These are phyloP conservation scores for Sisymbrium altissimum DNA, from an alignment of 345 rosid species.

Conservation along the genomic window DNA sequence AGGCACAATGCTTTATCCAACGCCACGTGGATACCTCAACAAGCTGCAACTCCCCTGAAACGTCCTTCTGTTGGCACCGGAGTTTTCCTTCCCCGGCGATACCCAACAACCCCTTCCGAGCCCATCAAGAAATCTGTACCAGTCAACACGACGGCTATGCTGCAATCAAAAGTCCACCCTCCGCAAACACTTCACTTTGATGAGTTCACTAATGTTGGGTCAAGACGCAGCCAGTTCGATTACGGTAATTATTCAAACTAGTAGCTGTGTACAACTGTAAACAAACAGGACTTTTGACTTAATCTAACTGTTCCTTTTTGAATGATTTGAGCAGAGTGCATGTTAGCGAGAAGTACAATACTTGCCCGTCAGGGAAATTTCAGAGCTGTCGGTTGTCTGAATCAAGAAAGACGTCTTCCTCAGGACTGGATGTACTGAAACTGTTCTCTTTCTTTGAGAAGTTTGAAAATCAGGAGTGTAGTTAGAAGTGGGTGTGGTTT, in stretches of 20 bases:
- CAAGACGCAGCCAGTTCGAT: constrained; percentile 20
- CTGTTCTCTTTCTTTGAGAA: neutral
- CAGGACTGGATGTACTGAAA: constrained; percentile 37
- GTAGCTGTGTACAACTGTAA: neutral
- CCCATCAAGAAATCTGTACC: neutral
- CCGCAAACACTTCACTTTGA: constrained; percentile 1
- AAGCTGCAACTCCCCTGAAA: neutral
- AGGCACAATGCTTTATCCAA: neutral
- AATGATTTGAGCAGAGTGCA: constrained; percentile 13
- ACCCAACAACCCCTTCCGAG: constrained; percentile 8
- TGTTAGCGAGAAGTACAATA: constrained; percentile 15
- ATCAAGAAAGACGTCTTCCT: constrained; percentile 33
- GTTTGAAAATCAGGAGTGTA: neutral
- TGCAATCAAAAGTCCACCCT: neutral
- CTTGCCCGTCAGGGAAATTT: constrained; percentile 17
- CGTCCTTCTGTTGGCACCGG: constrained; percentile 33
- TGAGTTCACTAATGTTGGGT: neutral
- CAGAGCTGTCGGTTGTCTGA: constrained; percentile 18
- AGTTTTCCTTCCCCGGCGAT: constrained; percentile 33
- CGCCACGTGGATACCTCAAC: neutral
- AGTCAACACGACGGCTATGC: neutral
- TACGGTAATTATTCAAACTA: neutral
- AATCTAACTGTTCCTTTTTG: too few species aligned
- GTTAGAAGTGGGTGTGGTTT: constrained; percentile 10
- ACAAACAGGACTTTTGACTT: neutral